Evolutionary conservation across 2,329 filamentous ascomycete species (phyloP).

Genomic region (Leptographium lundbergii): DNA sequence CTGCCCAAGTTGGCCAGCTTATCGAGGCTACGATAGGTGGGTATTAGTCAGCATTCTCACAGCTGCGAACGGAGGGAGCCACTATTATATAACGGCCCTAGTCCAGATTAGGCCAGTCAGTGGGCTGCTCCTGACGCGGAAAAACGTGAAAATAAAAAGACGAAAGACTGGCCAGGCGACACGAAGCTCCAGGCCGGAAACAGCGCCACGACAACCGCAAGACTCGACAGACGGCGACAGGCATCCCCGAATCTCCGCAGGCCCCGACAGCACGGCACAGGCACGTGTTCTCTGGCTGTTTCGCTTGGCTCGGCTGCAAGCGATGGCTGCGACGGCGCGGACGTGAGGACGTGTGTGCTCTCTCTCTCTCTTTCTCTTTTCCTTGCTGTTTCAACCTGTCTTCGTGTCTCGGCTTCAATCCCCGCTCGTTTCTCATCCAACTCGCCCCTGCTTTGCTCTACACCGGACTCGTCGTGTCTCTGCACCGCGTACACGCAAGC

Average conservation of each 20-base stretch:
- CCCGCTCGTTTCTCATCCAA: neutral
- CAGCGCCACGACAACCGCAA: neutral
- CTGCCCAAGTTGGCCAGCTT: neutral
- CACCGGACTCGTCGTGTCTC: neutral
- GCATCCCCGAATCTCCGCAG: neutral
- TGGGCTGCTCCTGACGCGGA: neutral
- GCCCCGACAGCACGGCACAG: neutral
- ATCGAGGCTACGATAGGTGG: neutral
- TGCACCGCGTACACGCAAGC: neutral
- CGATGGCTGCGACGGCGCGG: conserved; percentile 10
- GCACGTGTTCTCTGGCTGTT: neutral
- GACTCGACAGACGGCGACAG: neutral
- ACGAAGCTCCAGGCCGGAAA: neutral
- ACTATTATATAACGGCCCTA: neutral
- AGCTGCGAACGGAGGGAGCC: neutral
- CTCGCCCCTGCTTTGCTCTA: neutral
- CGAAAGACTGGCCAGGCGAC: neutral
- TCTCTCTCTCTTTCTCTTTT: neutral
- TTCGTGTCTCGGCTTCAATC: neutral
- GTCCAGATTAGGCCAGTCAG: neutral
- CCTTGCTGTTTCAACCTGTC: neutral
- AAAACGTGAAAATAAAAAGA: neutral
- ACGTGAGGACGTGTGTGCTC: conserved; percentile 9
- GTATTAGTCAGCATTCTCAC: neutral
- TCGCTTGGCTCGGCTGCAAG: neutral